Base-by-base conservation (phyloP, 306 rosid genomes). In the Arachis hypogaea region DNA sequence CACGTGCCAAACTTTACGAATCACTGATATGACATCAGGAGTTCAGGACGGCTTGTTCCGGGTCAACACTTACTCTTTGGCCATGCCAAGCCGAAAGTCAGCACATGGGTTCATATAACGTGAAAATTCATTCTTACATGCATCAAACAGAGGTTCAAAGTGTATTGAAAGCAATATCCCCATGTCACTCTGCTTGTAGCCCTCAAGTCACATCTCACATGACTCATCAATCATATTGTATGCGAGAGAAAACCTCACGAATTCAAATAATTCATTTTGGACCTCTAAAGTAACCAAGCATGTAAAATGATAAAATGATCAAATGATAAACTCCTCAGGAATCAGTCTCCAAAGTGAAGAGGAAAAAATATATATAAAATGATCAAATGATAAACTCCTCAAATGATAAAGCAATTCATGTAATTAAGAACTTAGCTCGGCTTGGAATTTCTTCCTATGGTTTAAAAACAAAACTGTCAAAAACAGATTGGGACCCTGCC, bases 41-140 rank as follows among this genome's bases (percentile, higher is more conserved):
- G 18, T 18, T 18, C 18, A 18, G 46, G 7, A 43, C 5, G 46
- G 46, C 46, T 43, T 43, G 56, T 55, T 16, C 9, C 44, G 7
- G 57, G 41, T 63, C 68, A 3, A 57, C 63, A 50, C 51, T 38
- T 73, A 42, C 45, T 30, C 65, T 43, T 43, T 43, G 46, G 46
- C 49, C 29, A 18, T 7, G 10, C 40, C 68, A 46, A 36, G 69
- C 54, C 28, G 11, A 0, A 18, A 44, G 57, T 33, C 46, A 18
- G 40, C 45, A 11, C n/a, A 74, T 54, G 41, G 42, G 62, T 71
- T 16, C 55, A 33, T 29, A 64, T 57, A 66, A 78, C 33, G 45
- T 11, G 73, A 22, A 33, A 33, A 33, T 33, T 33, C 38, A 33
- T 44, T 58, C 49, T 49, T 66, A 7, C 59, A 69, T 45, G 63